Evolutionary conservation across 2,329 filamentous ascomycete genomes (phyloP).

Genomic region (Nemania diffusa): DNA sequence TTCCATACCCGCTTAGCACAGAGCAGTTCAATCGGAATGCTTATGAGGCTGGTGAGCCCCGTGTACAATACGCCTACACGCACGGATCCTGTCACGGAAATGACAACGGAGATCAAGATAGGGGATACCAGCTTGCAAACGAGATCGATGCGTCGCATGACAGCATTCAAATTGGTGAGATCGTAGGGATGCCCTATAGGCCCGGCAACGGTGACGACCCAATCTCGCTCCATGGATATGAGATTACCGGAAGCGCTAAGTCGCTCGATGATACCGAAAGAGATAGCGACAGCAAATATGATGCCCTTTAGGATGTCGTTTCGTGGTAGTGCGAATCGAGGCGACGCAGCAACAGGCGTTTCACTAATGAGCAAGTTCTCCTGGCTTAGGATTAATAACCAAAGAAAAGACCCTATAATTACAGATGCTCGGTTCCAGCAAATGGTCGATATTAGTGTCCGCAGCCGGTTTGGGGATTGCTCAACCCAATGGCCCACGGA

Average conservation of each 20-base stretch:
- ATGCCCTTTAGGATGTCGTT: constrained; percentile 47
- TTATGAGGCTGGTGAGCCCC: constrained; percentile 55
- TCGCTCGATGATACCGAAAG: constrained; percentile 55
- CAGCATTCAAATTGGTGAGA: constrained; percentile 59
- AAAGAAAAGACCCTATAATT: constrained; percentile 53
- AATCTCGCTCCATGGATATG: constrained; percentile 60
- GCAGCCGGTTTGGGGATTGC: constrained; percentile 52
- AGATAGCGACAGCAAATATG: constrained; percentile 51
- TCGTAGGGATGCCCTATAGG: constrained; percentile 50
- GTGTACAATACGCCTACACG: constrained; percentile 58
- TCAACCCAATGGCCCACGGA: constrained; percentile 57
- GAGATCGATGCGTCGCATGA: constrained; percentile 67
- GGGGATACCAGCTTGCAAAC: constrained; percentile 66
- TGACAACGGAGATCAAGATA: constrained; percentile 60
- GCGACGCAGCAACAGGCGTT: background rate
- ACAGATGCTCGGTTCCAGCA: constrained; percentile 55
- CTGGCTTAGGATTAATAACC: constrained; percentile 52
- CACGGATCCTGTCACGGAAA: constrained; percentile 56
- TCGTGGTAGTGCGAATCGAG: constrained; percentile 37
- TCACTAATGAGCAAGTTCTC: constrained; percentile 39
- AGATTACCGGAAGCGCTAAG: constrained; percentile 56
- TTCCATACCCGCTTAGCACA: constrained; percentile 55
- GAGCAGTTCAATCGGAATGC: constrained; percentile 53
- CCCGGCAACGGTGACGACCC: constrained; percentile 53
- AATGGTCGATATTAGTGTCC: constrained; percentile 55